Base-by-base conservation (phyloP, 139 green algal species). In the Volvox reticuliferus region DNA sequence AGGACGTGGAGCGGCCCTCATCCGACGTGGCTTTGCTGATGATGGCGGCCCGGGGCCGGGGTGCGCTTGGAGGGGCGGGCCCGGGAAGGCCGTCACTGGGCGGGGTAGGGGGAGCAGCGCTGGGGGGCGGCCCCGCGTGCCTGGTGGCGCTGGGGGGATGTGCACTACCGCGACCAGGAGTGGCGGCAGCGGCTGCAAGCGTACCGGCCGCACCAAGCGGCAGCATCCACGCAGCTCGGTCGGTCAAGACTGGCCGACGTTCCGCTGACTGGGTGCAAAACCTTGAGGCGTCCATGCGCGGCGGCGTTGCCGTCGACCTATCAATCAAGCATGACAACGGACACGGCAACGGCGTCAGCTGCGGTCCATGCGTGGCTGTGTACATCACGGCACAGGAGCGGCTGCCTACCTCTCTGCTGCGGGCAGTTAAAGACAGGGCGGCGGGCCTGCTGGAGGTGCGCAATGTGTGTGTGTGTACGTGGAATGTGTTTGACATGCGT, bases 1-100 rank as follows among this genome's bases (percentile, higher is more conserved):
- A 87, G 20, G 82, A 87, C 30, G 62, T 87, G 32, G 82, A 87
- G 82, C 82, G 62, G 32, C 82, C 82, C 5, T 78, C 62, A 0
- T 50, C 61, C 67, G 82, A 87, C 26, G 82, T 87, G 62, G 68
- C 82, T 0, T 33, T 87, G 20, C 61, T 87, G 61, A 50, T 87
- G 62, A 50, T 87, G 62, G 22, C 21, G 71, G 71, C 71, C 21
- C 30, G 71, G 28, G 71, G 71, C 71, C 30, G 28, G 71, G 71
- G 67, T 26, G 24, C 12, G 3, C 22, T 12, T 3, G 24, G 71
- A 20, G 71, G 71, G 71, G 71, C 71, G 20, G 71, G 18, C 22
- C 22, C 71, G 71, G 71, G 26, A 2, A 33, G 24, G 71, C 71
- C 71, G 71, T 73, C 65, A 28, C 65, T 24, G 65, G 65, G 65